Base-by-base conservation (phyloP, 106 monocot species). In the Phalaenopsis equestris region DNA sequence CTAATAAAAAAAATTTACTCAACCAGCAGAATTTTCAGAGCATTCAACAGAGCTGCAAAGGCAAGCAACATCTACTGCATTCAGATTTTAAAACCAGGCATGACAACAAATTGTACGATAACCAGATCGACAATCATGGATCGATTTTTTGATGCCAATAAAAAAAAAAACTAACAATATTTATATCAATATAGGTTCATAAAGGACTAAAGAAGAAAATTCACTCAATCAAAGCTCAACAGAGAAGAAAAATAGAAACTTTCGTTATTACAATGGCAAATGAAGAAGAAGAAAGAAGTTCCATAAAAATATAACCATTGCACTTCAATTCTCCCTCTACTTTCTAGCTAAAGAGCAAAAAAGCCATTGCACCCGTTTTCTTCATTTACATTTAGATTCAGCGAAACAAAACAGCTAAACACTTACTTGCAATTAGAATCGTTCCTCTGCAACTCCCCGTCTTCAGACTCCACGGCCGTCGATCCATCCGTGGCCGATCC, bases 381-480 rank as follows among this genome's bases (percentile, higher is more conserved):
- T n/a, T 12, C 42, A 61, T 39, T 58, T 58, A 21, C 46, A 45
- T 10, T 30, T 19, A 79, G 8, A 42, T 2, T 24, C 23, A 18
- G 18, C 17, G 5, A 55, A 55, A n/a, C 10, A 77, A 45, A 82
- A 8, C 58, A 55, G 19, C 41, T 19, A 9, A 42, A 78, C 49
- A 68, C 86, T 86, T 86, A 79, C 82, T 76, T 72, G 79, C 48
- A 41, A 10, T 19, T 41, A 79, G 52, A 56, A 42, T 75, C 55
- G 61, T 18, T 15, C 49, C 75, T 81, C 75, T 81, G 81, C 75
- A 81, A 16, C 14, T 75, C 81, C 23, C 0, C 47, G 41, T 82
- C 82, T 48, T 56, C 43, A 18, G 24, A 38, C 24, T 55, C 67
- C 6, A 30, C 42, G 39, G 64, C 41, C 39, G 17, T 64, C 15